Conservation (phyloP, 352 stramenopile species). For the Phytophthora sp. region DNA sequence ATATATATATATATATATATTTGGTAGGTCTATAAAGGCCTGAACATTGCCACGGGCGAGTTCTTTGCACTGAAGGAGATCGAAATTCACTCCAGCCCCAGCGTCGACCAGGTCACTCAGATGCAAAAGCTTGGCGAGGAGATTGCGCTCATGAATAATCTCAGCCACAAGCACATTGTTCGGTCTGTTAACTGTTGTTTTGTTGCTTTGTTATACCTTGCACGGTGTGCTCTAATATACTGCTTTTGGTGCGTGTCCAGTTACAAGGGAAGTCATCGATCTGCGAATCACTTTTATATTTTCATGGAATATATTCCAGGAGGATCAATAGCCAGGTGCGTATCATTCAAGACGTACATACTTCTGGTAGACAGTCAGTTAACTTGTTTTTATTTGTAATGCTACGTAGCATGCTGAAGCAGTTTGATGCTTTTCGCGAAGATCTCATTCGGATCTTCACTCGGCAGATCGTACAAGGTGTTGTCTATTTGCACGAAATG, state of each 20-base stretch:
- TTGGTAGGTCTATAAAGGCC: constrained; percentile 91
- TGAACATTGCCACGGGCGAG: constrained; percentile 93
- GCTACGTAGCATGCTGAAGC: constrained; percentile 82
- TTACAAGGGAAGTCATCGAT: constrained; percentile 86
- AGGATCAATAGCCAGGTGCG: constrained; percentile 87
- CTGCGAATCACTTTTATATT: constrained; percentile 90
- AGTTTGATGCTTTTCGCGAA: constrained; percentile 94
- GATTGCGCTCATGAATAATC: constrained; percentile 95
- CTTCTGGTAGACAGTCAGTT: background rate
- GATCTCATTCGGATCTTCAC: constrained; percentile 92
- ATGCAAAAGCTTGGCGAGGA: constrained; percentile 87
- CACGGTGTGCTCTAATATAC: constrained; percentile 22
- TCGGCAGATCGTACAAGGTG: constrained; percentile 89
- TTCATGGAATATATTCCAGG: constrained; percentile 97
- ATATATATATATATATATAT: background rate
- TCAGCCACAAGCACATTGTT: constrained; percentile 96
- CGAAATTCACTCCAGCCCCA: constrained; percentile 68
- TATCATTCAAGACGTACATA: background rate
- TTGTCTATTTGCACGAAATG: constrained; percentile 93
- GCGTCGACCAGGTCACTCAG: constrained; percentile 59
- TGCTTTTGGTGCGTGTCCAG: constrained; percentile 29
- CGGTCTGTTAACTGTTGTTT: constrained; percentile 49
- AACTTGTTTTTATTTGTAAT: background rate
- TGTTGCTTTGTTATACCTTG: background rate
- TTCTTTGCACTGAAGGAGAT: constrained; percentile 93